phyloP scores from a whole-genome alignment of 805 yeast genomes.

The Kluyveromyces wickerhamii region DNA sequence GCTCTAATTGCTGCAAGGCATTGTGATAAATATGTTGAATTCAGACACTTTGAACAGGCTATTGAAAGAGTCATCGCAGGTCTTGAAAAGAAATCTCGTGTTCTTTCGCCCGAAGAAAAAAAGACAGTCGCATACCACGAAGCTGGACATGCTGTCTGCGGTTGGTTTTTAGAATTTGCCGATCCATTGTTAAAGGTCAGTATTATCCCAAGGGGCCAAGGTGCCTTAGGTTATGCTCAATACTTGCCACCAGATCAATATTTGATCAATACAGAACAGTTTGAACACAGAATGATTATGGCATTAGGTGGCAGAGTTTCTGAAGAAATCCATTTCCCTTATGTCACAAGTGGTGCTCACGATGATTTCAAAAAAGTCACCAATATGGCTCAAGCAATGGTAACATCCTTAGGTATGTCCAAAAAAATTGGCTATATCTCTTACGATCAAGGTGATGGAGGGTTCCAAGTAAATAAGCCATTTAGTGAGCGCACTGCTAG shows the following conservation, averaged over 20 bases:
- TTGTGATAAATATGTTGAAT: slow-evolving; percentile 58
- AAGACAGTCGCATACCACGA: slow-evolving; percentile 93
- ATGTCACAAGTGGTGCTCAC: slow-evolving; percentile 94
- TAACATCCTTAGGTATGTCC: slow-evolving; percentile 87
- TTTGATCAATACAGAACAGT: slow-evolving; percentile 66
- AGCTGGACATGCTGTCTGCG: slow-evolving; percentile 98
- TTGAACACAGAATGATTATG: slow-evolving; percentile 90
- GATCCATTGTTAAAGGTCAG: slow-evolving; percentile 94
- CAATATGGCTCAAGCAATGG: slow-evolving; percentile 89
- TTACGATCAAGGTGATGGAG: slow-evolving; percentile 42
- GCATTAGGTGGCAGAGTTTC: slow-evolving; percentile 95
- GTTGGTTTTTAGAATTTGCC: slow-evolving; percentile 88
- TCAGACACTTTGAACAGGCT: slow-evolving; percentile 86
- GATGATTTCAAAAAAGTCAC: slow-evolving; percentile 97
- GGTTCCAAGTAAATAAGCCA: slow-evolving; percentile 64
- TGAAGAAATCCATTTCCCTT: slow-evolving; percentile 83
- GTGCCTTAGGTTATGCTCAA: slow-evolving; percentile 96
- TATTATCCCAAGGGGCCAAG: slow-evolving; percentile 94
- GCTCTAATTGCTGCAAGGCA: slow-evolving; percentile 93
- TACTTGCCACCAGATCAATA: slow-evolving; percentile 91
- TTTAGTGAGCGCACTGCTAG: slow-evolving; percentile 83
- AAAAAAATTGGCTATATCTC: slow-evolving; percentile 75
- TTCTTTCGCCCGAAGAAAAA: slow-evolving; percentile 80
- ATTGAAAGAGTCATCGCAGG: slow-evolving; percentile 98
- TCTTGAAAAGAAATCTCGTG: slow-evolving; percentile 78